A percentile compares a stretch with the other conserved stretches of the same genome.
phyloP scores from a whole-genome alignment of 2,329 filamentous ascomycete species.

The Pseudocercospora musae region DNA sequence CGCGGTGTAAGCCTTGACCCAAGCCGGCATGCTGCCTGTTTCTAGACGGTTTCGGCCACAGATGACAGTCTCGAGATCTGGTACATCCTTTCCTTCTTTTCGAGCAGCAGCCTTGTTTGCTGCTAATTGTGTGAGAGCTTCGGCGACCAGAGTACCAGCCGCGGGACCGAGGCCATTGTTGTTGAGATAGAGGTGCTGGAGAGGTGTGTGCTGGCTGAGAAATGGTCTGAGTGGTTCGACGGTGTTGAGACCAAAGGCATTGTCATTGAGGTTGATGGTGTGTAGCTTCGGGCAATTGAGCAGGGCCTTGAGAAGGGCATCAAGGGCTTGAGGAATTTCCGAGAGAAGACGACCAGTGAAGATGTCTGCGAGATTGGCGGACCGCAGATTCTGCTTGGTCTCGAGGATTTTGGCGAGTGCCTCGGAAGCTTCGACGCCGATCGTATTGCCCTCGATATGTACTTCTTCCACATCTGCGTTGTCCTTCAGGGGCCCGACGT shows the following conservation, averaged over 20 bases:
- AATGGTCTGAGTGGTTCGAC: conserved; percentile 91
- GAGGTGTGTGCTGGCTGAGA: conserved; percentile 78
- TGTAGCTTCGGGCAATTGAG: conserved; percentile 81
- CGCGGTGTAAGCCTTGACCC: conserved; percentile 82
- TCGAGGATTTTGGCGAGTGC: conserved; percentile 78
- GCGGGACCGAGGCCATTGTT: conserved; percentile 96
- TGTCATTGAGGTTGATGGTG: conserved; percentile 94
- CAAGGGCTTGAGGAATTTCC: conserved; percentile 89
- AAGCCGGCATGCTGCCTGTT: conserved; percentile 92
- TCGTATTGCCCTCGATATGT: conserved; percentile 82
- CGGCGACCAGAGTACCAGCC: conserved; percentile 82
- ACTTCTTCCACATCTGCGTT: conserved; percentile 80
- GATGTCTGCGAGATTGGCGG: conserved; percentile 92
- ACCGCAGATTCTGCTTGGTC: conserved; percentile 70
- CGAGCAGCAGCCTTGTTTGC: conserved; percentile 77
- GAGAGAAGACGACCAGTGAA: conserved; percentile 91
- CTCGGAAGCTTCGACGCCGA: conserved; percentile 84
- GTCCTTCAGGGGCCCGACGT: conserved; percentile 71
- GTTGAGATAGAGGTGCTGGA: conserved; percentile 93
- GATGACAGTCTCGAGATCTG: conserved; percentile 90
- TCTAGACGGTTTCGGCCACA: conserved; percentile 95
- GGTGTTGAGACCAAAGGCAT: conserved; percentile 94
- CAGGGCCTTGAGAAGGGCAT: conserved; percentile 78
- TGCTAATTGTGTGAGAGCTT: conserved; percentile 79
- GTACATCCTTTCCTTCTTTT: conserved; percentile 65